Base-by-base conservation (phyloP, 192 early-diverging fungal genomes). In the Backusella tarrabulga region DNA sequence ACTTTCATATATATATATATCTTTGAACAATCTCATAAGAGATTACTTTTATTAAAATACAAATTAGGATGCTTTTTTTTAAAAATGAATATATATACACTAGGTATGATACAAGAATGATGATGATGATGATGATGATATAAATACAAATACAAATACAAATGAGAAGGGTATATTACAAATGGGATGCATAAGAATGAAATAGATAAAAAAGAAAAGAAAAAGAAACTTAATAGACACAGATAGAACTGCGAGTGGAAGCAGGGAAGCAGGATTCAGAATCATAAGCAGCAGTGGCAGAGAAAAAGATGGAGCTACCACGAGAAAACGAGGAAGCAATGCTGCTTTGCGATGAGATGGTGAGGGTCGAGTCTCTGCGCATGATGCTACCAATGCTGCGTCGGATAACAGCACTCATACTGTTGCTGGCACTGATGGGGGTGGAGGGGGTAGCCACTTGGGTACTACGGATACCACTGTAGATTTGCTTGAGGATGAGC, bases 401-500 rank as follows among this genome's bases (percentile, higher is more conserved):
- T 68, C 34, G 17, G 67, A 68, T 35, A n/a, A 19, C 67, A 36
- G 34, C 67, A 21, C 29, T 17, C 17, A n/a, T 5, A 35, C 67
- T 34, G 67, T 38, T 68, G 8, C n/a, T 68, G 15, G 32, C 19
- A 40, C 34, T n/a, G 15, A 9, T 35, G 8, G 19, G 35, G 0
- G 67, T 36, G 35, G 67, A 68, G 38, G 67, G 67, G 67, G 34
- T 21, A 6, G 67, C 35, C 8, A 68, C 35, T 38, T 68, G 67
- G 6, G 4, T 36, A 8, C 9, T n/a, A 35, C 67, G 67, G 11
- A 56, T n/a, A 2, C 29, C 7, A 56, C 1, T 34, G 50, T 73
- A 56, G 44, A 54, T 73, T 41, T 56, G 46, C 32, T 74, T 74
- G 21, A 73, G 52, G 50, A 73, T 52, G 17, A 11, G 5, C n/a